A percentile compares a stretch with the other conserved stretches of the same genome.
These are phyloP conservation scores for Trypanosoma cruzi DNA, from an alignment of 208 protist species.

Conservation along the genomic window DNA sequence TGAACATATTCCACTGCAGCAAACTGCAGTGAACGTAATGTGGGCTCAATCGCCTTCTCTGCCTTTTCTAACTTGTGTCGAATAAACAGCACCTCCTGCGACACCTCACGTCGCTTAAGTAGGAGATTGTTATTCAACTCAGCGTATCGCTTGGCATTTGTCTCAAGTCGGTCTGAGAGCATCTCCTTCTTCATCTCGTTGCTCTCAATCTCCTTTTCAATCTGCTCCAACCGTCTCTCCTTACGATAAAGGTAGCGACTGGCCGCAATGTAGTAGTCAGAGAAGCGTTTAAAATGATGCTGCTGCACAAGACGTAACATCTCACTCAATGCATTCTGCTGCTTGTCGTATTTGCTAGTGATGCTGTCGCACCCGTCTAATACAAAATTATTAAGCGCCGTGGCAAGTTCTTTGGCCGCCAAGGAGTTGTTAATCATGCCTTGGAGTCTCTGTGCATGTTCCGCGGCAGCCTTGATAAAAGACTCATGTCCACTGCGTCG, in stretches of 20 bases:
- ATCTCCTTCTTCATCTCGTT: slow-evolving; percentile 85
- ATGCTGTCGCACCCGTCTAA: slow-evolving; percentile 90
- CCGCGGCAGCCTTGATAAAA: slow-evolving; percentile 70
- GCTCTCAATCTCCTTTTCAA: slow-evolving; percentile 69
- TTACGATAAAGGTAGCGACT: slow-evolving; percentile 90
- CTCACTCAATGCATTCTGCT: slow-evolving; percentile 79
- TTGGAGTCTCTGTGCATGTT: slow-evolving; percentile 76
- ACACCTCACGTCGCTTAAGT: slow-evolving; percentile 54
- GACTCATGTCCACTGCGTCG: slow-evolving; percentile 80
- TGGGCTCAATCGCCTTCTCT: slow-evolving; percentile 73
- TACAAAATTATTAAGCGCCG: slow-evolving; percentile 88
- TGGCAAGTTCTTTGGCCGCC: slow-evolving; percentile 68
- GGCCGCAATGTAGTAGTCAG: slow-evolving; percentile 88
- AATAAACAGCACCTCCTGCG: slow-evolving; percentile 70
- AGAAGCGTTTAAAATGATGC: slow-evolving; percentile 88
- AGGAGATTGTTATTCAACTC: slow-evolving; percentile 63
- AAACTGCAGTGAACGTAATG: slow-evolving; percentile 69
- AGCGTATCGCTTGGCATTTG: slow-evolving; percentile 75
- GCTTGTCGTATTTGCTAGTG: slow-evolving; percentile 84
- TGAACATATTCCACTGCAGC: slow-evolving; percentile 73
- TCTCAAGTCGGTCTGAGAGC: slow-evolving; percentile 64
- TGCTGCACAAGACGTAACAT: slow-evolving; percentile 81
- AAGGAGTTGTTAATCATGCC: slow-evolving; percentile 85
- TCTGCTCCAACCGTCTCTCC: slow-evolving; percentile 60
- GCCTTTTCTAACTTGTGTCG: slow-evolving; percentile 65